A percentile compares a stretch with the other conserved stretches of the same genome.
Evolutionary conservation across 768 basidiomycete species (phyloP).

Genomic region (Amyloporia xantha): DNA sequence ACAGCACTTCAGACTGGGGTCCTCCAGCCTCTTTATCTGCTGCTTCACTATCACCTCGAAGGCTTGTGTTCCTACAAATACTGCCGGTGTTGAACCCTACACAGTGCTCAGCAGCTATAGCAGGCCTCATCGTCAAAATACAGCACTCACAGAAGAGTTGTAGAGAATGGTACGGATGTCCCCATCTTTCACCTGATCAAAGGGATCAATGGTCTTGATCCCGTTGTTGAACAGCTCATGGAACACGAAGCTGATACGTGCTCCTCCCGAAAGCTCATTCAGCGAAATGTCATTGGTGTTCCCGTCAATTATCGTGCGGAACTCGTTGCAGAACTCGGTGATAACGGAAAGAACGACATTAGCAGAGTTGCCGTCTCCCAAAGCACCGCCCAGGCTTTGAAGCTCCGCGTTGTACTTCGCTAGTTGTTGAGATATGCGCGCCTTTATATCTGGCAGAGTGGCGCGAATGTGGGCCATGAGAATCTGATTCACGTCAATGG

Average conservation of each 20-base stretch:
- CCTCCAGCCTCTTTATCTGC: conserved; percentile 95
- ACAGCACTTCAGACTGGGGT: conserved; percentile 90
- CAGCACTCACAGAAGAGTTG: conserved; percentile 84
- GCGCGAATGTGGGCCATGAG: conserved; percentile 99
- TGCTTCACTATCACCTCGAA: conserved; percentile 99
- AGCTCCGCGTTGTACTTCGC: conserved; percentile 87
- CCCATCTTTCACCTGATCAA: conserved; percentile 97
- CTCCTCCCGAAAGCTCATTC: conserved; percentile 98
- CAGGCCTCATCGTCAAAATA: background rate
- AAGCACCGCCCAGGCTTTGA: conserved; percentile 73
- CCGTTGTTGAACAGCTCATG: conserved; percentile 98
- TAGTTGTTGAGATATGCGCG: conserved; percentile 85
- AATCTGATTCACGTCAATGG: conserved; percentile 46
- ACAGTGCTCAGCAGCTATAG: background rate
- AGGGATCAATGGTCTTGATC: conserved; percentile 93
- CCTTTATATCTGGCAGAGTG: conserved; percentile 98
- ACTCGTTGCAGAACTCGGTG: conserved; percentile 96
- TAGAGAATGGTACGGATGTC: conserved; percentile 95
- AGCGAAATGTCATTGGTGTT: conserved; percentile 92
- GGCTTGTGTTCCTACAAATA: conserved; percentile 95
- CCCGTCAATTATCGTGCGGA: conserved; percentile 95
- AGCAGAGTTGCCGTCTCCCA: conserved; percentile 80
- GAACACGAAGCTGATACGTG: conserved; percentile 97
- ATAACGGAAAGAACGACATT: conserved; percentile 96
- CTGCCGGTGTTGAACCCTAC: conserved; percentile 89